Evolutionary conservation across 148 eudicot species (phyloP), one percentile per base, ranked within the genome.

Genomic region (Rhododendron mucronatum): DNA sequence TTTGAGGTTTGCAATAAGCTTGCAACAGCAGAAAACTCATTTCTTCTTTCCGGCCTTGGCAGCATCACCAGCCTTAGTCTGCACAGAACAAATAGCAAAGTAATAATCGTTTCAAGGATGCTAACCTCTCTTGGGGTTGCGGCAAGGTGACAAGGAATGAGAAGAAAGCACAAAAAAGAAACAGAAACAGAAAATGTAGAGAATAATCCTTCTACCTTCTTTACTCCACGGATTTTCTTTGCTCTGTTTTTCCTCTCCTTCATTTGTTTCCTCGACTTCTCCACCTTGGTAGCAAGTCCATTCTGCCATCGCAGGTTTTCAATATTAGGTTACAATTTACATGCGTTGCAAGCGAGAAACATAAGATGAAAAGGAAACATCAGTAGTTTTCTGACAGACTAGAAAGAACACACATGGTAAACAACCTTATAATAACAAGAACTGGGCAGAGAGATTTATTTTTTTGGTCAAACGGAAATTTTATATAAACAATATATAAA

Each of bases 181-280:
- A 69, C 3, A 26, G 35, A 69, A 69, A 12, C 73, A 26, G 75
- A n/a, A 28, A 26, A 69, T 28, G 75, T 12, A 28, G 74, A 69
- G 37, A 23, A 63, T 28, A 28, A 26, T 67, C 74, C 15, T 26
- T 67, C 74, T 89, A 94, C 96, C 95, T 95, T 95, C 93, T 95
- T 95, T n/a, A 95, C 95, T 88, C 98, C 98, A 51, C 98, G 95
- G 50, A 95, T 89, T 90, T 94, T 95, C 94, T 91, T 95, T 1
- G 98, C 90, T 78, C 98, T 93, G 86, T 95, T 95, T 93, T 95
- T 95, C 88, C 98, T 89, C 87, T 95, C 98, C 91, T 95, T 94
- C 90, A 95, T 51, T 83, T 95, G 98, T 67, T 95, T 95, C 91
- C 98, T 95, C 0, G 98, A 95, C 88, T 92, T 95, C 90, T 92